Conservation (phyloP, 129 eudicot species). For the Flaveria brownii region DNA sequence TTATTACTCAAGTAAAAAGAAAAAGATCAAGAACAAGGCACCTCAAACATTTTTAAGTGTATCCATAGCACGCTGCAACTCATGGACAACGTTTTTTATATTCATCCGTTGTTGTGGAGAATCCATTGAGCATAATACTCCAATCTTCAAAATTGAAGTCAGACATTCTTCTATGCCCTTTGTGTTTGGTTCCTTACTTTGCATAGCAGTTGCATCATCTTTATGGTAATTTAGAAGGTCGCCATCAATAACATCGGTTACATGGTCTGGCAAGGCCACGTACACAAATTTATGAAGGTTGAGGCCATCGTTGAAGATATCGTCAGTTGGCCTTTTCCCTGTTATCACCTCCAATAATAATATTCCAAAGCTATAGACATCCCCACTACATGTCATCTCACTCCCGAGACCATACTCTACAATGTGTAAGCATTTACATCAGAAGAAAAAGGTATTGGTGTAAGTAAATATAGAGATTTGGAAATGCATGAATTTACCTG, state of each 20-base stretch:
- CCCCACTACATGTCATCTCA: slow-evolving; percentile 41
- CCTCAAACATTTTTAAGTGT: slow-evolving; percentile 10
- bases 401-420: slow-evolving; percentile 47
- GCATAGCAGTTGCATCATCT: slow-evolving; percentile 10
- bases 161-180: slow-evolving; percentile 24
- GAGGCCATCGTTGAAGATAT: slow-evolving; percentile 25
- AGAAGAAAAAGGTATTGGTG: not conserved
- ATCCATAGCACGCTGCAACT: slow-evolving; percentile 19
- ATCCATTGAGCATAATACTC: slow-evolving; percentile 35
- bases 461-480: not conserved
- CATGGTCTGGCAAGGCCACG: slow-evolving; percentile 21
- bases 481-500: slow-evolving; percentile 29
- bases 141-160: slow-evolving; percentile 29
- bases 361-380: slow-evolving; percentile 44
- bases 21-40: not conserved
- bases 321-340: slow-evolving; percentile 39
- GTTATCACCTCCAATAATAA: slow-evolving; percentile 40
- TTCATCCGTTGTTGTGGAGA: slow-evolving; percentile 39
- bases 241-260: slow-evolving; percentile 32
- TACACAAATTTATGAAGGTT: slow-evolving; percentile 26
- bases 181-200: not conserved
- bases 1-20: not conserved
- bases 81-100: slow-evolving; percentile 18
- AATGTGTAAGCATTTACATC: not conserved
- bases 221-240: not conserved